phyloP scores from a whole-genome alignment of 2,329 filamentous ascomycete genomes.

The Pestalotiopsis sp. region DNA sequence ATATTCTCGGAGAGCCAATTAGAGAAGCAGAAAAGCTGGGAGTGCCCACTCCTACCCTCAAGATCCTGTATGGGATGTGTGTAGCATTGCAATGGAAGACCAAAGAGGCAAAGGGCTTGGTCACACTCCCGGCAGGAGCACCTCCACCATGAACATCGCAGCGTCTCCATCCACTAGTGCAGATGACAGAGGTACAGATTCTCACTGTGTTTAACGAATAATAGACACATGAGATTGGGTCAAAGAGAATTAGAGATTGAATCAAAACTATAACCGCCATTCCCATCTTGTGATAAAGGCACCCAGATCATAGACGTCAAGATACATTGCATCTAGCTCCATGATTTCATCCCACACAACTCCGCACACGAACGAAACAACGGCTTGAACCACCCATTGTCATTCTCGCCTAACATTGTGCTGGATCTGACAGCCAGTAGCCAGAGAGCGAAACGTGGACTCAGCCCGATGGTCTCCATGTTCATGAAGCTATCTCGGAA shows the following conservation, averaged over 20 bases:
- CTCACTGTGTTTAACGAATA: too few relatives aligned
- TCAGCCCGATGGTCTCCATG: background rate
- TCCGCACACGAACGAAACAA: background rate
- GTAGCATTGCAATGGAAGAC: constrained; percentile 49
- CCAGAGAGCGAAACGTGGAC: background rate
- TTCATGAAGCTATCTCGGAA: background rate
- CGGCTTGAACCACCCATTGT: background rate
- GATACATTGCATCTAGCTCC: background rate
- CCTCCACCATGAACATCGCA: background rate
- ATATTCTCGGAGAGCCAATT: constrained; percentile 57
- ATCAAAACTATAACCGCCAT: too few relatives aligned
- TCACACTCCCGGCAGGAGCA: background rate
- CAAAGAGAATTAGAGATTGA: too few relatives aligned
- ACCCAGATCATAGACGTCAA: background rate
- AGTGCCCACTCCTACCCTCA: constrained; percentile 51
- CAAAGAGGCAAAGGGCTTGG: constrained; percentile 33
- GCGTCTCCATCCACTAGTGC: too few relatives aligned
- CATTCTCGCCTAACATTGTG: background rate
- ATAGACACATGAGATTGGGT: too few relatives aligned
- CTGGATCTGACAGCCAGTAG: background rate
- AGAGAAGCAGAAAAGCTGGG: constrained; percentile 48
- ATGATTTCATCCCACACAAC: background rate
- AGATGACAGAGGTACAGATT: too few relatives aligned
- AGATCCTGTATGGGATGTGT: constrained; percentile 48
- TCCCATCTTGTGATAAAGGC: too few relatives aligned